Conservation (phyloP, 495 filamentous ascomycete species). For the Staphylotrichum tortipilum region DNA sequence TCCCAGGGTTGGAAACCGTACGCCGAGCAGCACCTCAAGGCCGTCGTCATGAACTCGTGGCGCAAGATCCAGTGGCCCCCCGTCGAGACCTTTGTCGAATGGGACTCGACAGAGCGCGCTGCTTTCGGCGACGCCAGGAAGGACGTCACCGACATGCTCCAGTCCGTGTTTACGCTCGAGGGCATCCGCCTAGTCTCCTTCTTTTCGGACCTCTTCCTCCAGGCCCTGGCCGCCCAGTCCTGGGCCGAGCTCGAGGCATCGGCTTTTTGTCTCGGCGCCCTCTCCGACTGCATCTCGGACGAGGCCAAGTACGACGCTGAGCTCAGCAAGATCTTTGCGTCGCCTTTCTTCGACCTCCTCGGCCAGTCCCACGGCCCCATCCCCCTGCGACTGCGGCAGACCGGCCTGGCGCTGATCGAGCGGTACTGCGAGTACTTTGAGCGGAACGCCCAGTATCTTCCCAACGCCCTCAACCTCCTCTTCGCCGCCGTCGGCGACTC, state of each 20-base stretch:
- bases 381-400: constrained; percentile 64
- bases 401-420: constrained; percentile 67
- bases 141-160: constrained; percentile 73
- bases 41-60: constrained; percentile 52
- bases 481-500: constrained; percentile 65
- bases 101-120: constrained; percentile 62
- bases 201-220: constrained; percentile 56
- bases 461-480: constrained; percentile 69
- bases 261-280: constrained; percentile 65
- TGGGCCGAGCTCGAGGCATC: constrained; percentile 79
- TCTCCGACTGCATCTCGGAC: constrained; percentile 67
- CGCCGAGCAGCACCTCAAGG: constrained; percentile 37
- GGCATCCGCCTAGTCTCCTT: constrained; percentile 59
- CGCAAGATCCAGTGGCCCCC: constrained; percentile 55
- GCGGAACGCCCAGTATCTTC: constrained; percentile 59
- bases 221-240: constrained; percentile 46
- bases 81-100: constrained; percentile 42
- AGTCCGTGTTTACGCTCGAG: constrained; percentile 63
- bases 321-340: constrained; percentile 60
- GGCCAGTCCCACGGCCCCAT: constrained; percentile 38
- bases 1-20: constrained; percentile 24
- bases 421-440: constrained; percentile 77
- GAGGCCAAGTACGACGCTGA: constrained; percentile 56
- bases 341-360: constrained; percentile 53
- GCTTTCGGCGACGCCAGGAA: constrained; percentile 71